Evolutionary conservation across 2,329 filamentous ascomycete species (phyloP), one percentile per base, ranked within the genome.

Genomic region (Mollisia scopiformis): DNA sequence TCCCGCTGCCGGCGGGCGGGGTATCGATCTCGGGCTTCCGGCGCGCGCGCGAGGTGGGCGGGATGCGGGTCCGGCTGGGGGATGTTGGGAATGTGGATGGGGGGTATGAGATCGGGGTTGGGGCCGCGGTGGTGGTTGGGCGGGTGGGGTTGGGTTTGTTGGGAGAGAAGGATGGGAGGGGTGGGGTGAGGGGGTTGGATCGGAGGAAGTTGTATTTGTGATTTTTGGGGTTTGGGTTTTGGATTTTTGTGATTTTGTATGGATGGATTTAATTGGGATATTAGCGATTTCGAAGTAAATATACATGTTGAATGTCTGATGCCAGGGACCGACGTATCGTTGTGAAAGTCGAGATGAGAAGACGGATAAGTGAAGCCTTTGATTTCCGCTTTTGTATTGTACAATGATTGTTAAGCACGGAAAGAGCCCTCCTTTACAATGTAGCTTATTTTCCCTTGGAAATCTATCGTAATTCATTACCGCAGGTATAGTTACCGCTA

Each of bases 71-170:
- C 33, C 57, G 58, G 19, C n/a, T 68, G 3, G 68, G 67, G 35
- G 67, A 68, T 58, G 55, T 64, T n/a, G 64, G 67, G 2, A 64
- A 66, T 52, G 62, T 66, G 19, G 62, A 63, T 3, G 56, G 54
- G 1, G 66, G 66, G 2, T 64, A 43, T 52, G 56, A 57, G 33
- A 54, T 68, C 21, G 68, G 68, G 2, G 65, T 63, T 19, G 68
- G 68, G 13, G 68, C 66, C 33, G 51, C 56, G 21, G 19, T 68
- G 4, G 53, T 35, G 13, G 65, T 69, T 11, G 66, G 68, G 2
- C 21, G 37, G 31, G 10, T 67, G 13, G 64, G 52, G 19, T 31
- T 68, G 19, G 58, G 61, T 27, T 35, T 56, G 41, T 47, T 49
- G 51, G 52, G 55, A 37, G 47, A 31, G 35, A 16, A 28, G 43